Conservation (phyloP, 176 grass and related monocot genomes). For the Thalia dealbata region DNA sequence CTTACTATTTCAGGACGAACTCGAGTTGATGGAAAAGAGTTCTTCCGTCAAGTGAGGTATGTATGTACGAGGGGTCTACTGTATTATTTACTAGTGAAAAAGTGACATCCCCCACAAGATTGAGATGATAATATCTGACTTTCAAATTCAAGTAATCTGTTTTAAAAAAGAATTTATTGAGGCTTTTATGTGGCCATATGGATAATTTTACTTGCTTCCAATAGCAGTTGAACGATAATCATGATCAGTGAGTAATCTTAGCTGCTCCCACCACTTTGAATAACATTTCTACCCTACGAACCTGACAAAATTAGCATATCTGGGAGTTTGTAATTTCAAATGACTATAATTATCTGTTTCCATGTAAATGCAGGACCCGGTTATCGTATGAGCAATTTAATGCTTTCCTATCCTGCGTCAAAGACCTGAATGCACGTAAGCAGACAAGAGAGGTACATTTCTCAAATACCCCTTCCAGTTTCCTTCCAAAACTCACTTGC, state of each 20-base stretch:
- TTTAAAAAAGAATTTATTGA: background rate
- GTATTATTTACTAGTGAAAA: background rate
- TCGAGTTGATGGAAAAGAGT: constrained; percentile 88
- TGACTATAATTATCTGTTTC: background rate
- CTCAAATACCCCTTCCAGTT: background rate
- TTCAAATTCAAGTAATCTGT: background rate
- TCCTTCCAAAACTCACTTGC: background rate
- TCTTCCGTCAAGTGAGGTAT: constrained; percentile 81
- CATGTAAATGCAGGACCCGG: constrained; percentile 72
- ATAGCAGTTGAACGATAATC: background rate
- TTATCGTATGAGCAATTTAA: constrained; percentile 94
- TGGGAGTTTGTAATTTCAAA: background rate
- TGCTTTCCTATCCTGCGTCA: constrained; percentile 87
- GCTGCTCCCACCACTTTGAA: background rate
- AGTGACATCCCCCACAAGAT: background rate
- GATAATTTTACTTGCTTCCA: background rate
- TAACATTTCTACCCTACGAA: too few species aligned
- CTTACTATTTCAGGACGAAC: constrained; percentile 50
- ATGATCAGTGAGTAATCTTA: background rate
- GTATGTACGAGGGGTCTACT: background rate
- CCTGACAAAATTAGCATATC: background rate
- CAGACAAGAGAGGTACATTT: constrained; percentile 80
- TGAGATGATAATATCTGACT: background rate
- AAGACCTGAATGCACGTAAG: constrained; percentile 82
- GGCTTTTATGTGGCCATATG: background rate